Evolutionary conservation across 495 filamentous ascomycete genomes (phyloP), one percentile per base, ranked within the genome.

Genomic region (Neurospora sp.): DNA sequence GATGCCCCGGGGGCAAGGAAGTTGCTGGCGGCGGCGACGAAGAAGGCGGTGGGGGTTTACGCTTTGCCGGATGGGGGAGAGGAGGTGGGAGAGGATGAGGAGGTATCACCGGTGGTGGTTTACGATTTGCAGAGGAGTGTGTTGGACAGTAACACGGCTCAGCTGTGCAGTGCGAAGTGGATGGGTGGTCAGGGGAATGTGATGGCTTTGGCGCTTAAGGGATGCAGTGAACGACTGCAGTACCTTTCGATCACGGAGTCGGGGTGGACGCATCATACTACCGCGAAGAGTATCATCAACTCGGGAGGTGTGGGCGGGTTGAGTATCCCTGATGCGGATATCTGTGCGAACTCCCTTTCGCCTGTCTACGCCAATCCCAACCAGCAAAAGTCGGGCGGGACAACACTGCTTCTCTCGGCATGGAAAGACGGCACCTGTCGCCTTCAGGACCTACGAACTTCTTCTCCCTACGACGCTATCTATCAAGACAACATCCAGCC

Each of bases 401-500:
- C 79, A 5, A 81, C 76, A 20, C 61, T 82, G 20, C 71, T 86
- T n/a, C 83, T 86, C 27, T 85, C 81, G 61, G 79, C 81, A 4
- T 86, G 85, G 85, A 77, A 82, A 44, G 85, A 85, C 41, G 85
- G 85, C 3, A 85, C 79, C 3, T 76, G 81, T 59, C 80, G 78
- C 39, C 82, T 86, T 12, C 82, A 83, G 71, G 85, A 86, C 53
- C 72, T 85, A 0, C 79, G 85, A 8, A 81, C 82, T 0, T 77
- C 83, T 0, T 81, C 78, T 0, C 70, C 75, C 0, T 77, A 80
- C 18, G 82, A 84, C 65, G 73, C 73, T 18, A 71, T 83, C 44
- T 86, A 82, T 59, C 83, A 84, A 41, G 84, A 86, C 70, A 82
- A 84, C 53, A 80, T 85, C 38, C 80, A 85, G 18, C 76, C 82